Conservation (phyloP, 345 rosid genomes). For the Melaleuca alternifolia region DNA sequence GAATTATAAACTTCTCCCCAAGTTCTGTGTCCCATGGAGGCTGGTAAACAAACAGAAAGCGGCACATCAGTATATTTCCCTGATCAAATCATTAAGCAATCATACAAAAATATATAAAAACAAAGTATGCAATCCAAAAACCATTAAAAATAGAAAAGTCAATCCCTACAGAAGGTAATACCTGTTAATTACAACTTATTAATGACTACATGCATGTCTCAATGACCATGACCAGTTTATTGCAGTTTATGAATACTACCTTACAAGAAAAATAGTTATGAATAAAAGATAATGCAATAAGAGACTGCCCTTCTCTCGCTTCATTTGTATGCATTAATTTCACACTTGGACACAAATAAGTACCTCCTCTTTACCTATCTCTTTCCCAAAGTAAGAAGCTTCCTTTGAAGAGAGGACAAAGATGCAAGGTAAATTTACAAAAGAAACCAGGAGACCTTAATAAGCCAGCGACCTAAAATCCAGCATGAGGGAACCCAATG, state of each 20-base stretch:
- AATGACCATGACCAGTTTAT: neutral
- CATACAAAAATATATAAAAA: neutral
- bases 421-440: neutral
- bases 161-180: neutral
- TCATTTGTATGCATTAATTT: neutral
- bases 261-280: neutral
- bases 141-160: neutral
- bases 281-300: neutral
- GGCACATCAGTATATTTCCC: neutral
- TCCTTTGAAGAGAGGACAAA: neutral
- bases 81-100: neutral
- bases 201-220: neutral
- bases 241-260: neutral
- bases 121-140: neutral
- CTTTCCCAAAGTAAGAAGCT: neutral
- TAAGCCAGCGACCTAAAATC: neutral
- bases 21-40: conserved; percentile 98
- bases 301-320: neutral
- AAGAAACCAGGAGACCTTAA: neutral
- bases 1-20: conserved; percentile 79
- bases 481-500: neutral
- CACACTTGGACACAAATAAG: neutral
- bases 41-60: conserved; percentile 32
- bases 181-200: neutral
- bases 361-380: neutral